phyloP scores from a whole-genome alignment of 2,329 filamentous ascomycete genomes.

The Rhytidhysteron rufulum region DNA sequence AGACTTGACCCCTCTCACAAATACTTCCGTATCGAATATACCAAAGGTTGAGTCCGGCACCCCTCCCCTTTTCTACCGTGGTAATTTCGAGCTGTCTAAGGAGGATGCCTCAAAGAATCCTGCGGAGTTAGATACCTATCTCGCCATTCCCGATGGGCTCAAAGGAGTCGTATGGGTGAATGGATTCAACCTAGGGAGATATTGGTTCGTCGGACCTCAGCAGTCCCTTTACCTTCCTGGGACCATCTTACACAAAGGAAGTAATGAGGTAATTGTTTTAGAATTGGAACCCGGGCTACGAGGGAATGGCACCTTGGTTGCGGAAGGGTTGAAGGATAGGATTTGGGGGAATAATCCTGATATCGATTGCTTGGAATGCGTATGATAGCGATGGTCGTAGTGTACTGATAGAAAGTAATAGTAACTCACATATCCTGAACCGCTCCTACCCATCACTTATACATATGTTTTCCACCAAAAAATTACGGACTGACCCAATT shows the following conservation, averaged over 20 bases:
- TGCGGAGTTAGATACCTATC: slow-evolving; percentile 32
- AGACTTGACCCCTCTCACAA: background rate
- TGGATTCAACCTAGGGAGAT: slow-evolving; percentile 44
- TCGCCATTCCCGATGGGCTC: slow-evolving; percentile 38
- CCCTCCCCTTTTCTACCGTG: slow-evolving; percentile 17
- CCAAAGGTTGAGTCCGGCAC: background rate
- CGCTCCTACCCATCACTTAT: too few relatives aligned
- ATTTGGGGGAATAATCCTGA: slow-evolving; percentile 31
- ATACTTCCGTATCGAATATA: background rate
- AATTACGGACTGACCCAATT: too few relatives aligned
- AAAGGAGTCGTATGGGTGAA: slow-evolving; percentile 49
- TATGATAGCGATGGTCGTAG: too few relatives aligned
- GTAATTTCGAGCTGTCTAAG: slow-evolving; percentile 12
- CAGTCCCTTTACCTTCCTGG: slow-evolving; percentile 48
- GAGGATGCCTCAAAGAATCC: slow-evolving; percentile 1
- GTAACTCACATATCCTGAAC: too few relatives aligned
- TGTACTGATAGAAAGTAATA: too few relatives aligned
- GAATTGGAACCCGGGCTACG: slow-evolving; percentile 41
- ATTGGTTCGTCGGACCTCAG: slow-evolving; percentile 48
- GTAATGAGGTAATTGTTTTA: slow-evolving; percentile 43
- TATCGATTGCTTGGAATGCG: slow-evolving; percentile 18
- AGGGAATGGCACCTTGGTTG: slow-evolving; percentile 13
- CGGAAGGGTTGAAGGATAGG: slow-evolving; percentile 12
- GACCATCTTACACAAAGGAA: slow-evolving; percentile 26
- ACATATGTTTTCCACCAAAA: too few relatives aligned